These are phyloP conservation scores for Epicoccum nigrum DNA, from an alignment of 2,329 filamentous ascomycete species.

Conservation along the genomic window DNA sequence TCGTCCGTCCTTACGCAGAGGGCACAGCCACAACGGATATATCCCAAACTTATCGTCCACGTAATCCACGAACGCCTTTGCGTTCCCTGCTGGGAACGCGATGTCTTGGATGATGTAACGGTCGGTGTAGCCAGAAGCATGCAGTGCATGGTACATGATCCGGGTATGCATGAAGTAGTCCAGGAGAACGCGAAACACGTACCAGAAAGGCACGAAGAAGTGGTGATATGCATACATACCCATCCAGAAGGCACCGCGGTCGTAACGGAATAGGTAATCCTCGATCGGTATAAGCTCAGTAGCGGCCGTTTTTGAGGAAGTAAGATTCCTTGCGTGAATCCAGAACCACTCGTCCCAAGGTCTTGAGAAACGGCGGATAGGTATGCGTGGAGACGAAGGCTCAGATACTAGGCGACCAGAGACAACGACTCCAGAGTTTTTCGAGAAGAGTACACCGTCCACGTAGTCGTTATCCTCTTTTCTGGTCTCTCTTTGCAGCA, in stretches of 20 bases:
- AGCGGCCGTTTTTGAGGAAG: conserved; percentile 12
- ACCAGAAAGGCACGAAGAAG: conserved; percentile 66
- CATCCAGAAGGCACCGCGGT: conserved; percentile 70
- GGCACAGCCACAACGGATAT: conserved; percentile 67
- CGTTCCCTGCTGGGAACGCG: conserved; percentile 60
- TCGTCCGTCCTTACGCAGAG: conserved; percentile 46
- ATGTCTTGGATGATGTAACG: conserved; percentile 68
- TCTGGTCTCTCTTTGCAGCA: conserved; percentile 54
- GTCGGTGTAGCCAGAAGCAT: conserved; percentile 62
- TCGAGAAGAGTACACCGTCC: conserved; percentile 69
- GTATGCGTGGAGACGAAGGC: conserved; percentile 29
- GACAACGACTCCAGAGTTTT: conserved; percentile 63
- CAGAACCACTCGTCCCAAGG: conserved; percentile 75
- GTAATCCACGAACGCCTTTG: conserved; percentile 59
- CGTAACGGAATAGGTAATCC: conserved; percentile 67
- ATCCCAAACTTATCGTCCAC: conserved; percentile 55
- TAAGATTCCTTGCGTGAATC: conserved; percentile 59
- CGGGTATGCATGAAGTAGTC: conserved; percentile 68
- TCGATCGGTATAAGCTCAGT: conserved; percentile 54
- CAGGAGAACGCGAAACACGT: conserved; percentile 62
- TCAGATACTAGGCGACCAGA: conserved; percentile 62
- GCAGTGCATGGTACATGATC: conserved; percentile 68
- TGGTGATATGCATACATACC: conserved; percentile 66
- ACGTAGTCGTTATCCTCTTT: conserved; percentile 64
- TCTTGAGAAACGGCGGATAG: conserved; percentile 57